Base-by-base conservation (phyloP, 1,284 basidiomycete genomes). In the Ceratobasidium sp. region DNA sequence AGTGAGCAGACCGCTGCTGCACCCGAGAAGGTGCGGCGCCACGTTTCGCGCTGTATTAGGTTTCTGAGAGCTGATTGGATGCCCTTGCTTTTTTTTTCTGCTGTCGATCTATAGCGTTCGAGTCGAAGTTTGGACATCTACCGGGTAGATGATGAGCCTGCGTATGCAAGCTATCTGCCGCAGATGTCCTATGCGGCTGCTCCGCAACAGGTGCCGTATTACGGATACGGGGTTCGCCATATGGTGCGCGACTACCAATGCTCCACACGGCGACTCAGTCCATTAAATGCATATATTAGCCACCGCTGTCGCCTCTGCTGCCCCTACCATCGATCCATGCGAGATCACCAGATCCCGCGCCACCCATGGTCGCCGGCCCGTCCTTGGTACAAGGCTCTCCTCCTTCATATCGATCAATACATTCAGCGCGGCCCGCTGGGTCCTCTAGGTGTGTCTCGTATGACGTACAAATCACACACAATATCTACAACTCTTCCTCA, bases 261-360 rank as follows among this genome's bases (percentile, higher is more conserved):
- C 75, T 48, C 51, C 65, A 43, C 51, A 16, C 13, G 7, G 76
- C 9, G 6, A 61, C 4, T 34, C 6, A 22, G 13, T 24, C n/a
- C 22, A 43, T 37, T n/a, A 39, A 51, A 61, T 19, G 39, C n/a
- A n/a, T 5, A 22, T 13, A 29, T 31, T 61, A 43, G 59, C 59
- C 59, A n/a, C 59, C 41, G 59, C 76, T 48, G 53, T 77, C 27
- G 34, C 77, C 46, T 72, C 79, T 0, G 77, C 77, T 49, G 77
- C 80, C 19, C 76, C 81, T 53, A 77, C 79, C 48, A 78, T 81
- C 59, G 59, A 61, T 61, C 34, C 59, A 61, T 34, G 59, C 59
- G 22, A 43, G 59, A 41, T 61, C 59, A 61, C 41, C 59, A 22
- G 59, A 61, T 54, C 79, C 37, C 29, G 72, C 76, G 31, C 76